Base-by-base conservation (phyloP, 345 rosid species). In the Fremontodendron californicum region DNA sequence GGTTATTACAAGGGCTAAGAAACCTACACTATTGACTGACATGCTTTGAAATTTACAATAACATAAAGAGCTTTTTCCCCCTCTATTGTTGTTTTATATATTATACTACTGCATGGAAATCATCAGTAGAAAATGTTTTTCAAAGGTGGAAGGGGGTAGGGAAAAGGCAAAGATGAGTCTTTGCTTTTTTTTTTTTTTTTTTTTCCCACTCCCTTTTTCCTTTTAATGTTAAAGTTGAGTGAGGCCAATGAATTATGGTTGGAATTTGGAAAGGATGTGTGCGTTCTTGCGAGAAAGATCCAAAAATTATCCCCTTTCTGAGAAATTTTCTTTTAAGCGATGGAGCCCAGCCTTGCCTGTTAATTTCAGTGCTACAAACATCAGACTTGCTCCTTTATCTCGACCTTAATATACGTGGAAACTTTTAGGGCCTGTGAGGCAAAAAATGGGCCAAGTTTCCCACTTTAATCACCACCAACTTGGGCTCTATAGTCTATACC, bases 41-140 rank as follows among this genome's bases (percentile, higher is more conserved):
- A 85, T 82, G 80, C 81, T 79, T 88, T 83, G 83, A 82, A 81
- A 84, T 58, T 73, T 83, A 80, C 81, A 77, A 58, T 58, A 35
- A 55, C 73, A 78, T 65, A 51, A 82, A 74, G 66, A 57, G 52
- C 46, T 40, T 40, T 60, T 27, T 15, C 2, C 71, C 29, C 4
- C 10, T 42, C 25, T 10, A 2, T 35, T 63, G 5, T 57, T 61
- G 60, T 52, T 77, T 75, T 12, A 15, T 45, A 11, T 45, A 45
- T 21, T n/a, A n/a, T n/a, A 57, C 25, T 68, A 73, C 49, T 67
- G 88, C 92, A 89, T 84, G 85, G 83, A 86, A 88, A 88, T 86
- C 93, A 88, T 79, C 81, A 82, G 82, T 63, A 82, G 45, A 70
- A 78, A 33, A 57, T 68, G 55, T 35, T 37, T 84, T 83, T 79